A percentile compares a stretch with the other conserved stretches of the same genome.
Conservation (phyloP, 169 alveolate species). For the Perkinsus marinus region DNA sequence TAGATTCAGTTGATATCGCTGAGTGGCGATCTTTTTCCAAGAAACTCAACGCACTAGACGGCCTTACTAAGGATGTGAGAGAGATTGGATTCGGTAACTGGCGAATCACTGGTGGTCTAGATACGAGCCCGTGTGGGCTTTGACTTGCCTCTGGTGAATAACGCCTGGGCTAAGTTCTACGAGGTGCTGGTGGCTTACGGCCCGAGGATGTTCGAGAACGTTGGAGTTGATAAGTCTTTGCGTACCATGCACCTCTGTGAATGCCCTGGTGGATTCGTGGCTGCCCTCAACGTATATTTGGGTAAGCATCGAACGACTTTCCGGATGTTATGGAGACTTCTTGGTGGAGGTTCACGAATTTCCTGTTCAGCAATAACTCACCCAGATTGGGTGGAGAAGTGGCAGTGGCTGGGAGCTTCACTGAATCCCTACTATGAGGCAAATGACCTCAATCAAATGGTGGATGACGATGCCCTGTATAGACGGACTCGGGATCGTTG, state of each 20-base stretch:
- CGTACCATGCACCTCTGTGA: conserved; percentile 30
- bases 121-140: background rate
- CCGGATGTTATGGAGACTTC: background rate
- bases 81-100: background rate
- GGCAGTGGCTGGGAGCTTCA: conserved; percentile 21
- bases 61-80: conserved; percentile 15
- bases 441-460: conserved; percentile 13
- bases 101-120: background rate
- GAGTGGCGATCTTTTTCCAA: conserved; percentile 23
- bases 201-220: conserved; percentile 6
- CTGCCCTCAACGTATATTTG: conserved; percentile 23
- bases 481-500: conserved; percentile 10
- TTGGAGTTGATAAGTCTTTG: background rate
- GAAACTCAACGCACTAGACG: conserved; percentile 15
- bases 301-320: conserved; percentile 14
- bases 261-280: conserved; percentile 32
- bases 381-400: background rate
- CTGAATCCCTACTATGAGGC: conserved; percentile 23
- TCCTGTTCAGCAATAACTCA: background rate
- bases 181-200: conserved; percentile 20
- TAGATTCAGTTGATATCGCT: conserved; percentile 14
- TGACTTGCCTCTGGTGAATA: conserved; percentile 1
- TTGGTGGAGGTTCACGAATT: background rate
- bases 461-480: conserved; percentile 23
- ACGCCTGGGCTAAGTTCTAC: conserved; percentile 28